Evolutionary conservation across 2,329 filamentous ascomycete genomes (phyloP), one percentile per base, ranked within the genome.

Genomic region (Neofusicoccum sp.): DNA sequence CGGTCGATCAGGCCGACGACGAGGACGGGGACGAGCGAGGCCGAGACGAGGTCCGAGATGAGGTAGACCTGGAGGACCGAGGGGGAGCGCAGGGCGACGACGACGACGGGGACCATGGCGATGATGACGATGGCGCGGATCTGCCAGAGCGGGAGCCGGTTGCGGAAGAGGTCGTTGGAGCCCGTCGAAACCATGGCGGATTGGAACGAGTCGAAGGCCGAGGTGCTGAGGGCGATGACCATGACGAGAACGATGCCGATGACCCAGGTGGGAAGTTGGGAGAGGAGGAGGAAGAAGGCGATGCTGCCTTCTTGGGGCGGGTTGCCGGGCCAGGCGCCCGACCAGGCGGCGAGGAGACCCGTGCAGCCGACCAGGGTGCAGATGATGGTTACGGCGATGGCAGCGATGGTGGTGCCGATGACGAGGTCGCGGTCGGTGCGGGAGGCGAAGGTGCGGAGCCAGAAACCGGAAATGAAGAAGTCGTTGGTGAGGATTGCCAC

Each of bases 391-490:
- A 92, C 86, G 29, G 80, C 81, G 3, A 86, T 77, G 6, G 84
- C 84, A 16, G 91, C 90, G 56, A 91, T 81, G n/a, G 84, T 84
- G 34, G 91, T 84, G 54, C 91, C 92, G 61, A 93, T 81, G 81
- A 86, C 88, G 6, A 95, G 84, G 45, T 61, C 63, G 5, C 66
- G 56, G 52, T 63, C 61, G 8, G 66, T 69, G 43, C 71, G 65
- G 8, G 67, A 65, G 2, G 68, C 72, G 63, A 79, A 78, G 8
- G 64, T 58, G 16, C 67, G 67, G 28, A 81, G 71, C 91, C 91
- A 95, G 77, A 92, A 93, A 67, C 87, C 89, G 36, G 90, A 92
- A 47, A 95, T 81, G 80, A 95, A 95, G 81, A 95, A 93, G 80
- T 93, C 88, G 78, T 94, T 95, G 64, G 91, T 93, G 62, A 93